Conservation (phyloP, 768 basidiomycete species). For the Naematelia encephala region DNA sequence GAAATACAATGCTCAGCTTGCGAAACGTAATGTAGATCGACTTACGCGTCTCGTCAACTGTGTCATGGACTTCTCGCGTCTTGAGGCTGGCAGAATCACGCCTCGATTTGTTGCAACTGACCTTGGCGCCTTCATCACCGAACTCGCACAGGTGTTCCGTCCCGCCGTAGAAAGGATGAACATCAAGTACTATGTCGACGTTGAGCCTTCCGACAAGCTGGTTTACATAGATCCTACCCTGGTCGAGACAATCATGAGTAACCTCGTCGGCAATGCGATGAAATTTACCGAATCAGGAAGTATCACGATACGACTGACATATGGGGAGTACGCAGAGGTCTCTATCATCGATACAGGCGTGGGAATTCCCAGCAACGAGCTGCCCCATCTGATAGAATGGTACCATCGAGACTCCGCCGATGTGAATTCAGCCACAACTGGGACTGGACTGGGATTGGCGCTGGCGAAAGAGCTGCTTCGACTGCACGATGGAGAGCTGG, state of each 20-base stretch:
- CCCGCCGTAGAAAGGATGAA: constrained; percentile 49
- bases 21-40: constrained; percentile 50
- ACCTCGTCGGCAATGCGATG: constrained; percentile 39
- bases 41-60: constrained; percentile 51
- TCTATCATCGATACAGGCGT: constrained; percentile 52
- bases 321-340: constrained; percentile 42
- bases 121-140: constrained; percentile 45
- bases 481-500: constrained; percentile 51
- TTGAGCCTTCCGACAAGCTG: constrained; percentile 22
- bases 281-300: constrained; percentile 50
- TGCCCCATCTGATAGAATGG: constrained; percentile 46
- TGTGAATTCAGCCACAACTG: constrained; percentile 49
- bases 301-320: constrained; percentile 48
- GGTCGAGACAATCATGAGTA: constrained; percentile 38
- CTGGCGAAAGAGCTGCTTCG: constrained; percentile 49
- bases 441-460: constrained; percentile 52
- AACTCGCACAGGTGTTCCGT: constrained; percentile 51
- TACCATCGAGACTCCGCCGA: constrained; percentile 51
- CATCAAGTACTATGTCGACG: constrained; percentile 20
- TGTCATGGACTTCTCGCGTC: constrained; percentile 53
- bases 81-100: constrained; percentile 49
- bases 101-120: constrained; percentile 44
- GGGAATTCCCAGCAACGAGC: constrained; percentile 50
- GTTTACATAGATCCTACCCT: constrained; percentile 37
- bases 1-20: constrained; percentile 15